Percentiles rank a stretch among this genome's conserved stretches.
Conservation (phyloP, 192 early-diverging fungal genomes). For the Coemansia sp. region DNA sequence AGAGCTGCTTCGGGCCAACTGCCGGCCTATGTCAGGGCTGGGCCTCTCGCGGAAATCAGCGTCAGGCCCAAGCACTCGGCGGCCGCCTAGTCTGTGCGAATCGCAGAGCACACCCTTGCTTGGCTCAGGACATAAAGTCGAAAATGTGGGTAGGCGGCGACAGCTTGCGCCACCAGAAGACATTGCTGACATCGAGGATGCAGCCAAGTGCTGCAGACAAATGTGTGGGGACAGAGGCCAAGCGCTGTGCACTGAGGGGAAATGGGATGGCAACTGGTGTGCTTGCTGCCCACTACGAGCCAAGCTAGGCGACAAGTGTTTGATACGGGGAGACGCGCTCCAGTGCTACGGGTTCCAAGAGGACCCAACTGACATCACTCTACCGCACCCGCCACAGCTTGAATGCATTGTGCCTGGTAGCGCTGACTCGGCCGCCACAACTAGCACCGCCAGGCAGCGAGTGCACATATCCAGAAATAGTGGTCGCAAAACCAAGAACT, state of each 20-base stretch:
- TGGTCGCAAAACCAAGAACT: neutral
- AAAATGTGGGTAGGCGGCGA: neutral
- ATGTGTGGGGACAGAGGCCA: conserved; percentile 12
- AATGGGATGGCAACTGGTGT: conserved; percentile 48
- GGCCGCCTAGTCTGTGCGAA: neutral
- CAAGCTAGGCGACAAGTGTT: conserved; percentile 2
- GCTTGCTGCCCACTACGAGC: conserved; percentile 42
- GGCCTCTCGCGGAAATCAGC: neutral
- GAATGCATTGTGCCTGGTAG: conserved; percentile 18
- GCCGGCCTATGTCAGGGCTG: conserved; percentile 46
- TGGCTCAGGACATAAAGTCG: neutral
- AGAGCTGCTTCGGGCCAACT: conserved; percentile 31
- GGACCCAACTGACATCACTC: conserved; percentile 44
- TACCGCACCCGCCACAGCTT: conserved; percentile 47
- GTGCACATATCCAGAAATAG: neutral
- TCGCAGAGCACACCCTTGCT: conserved; percentile 26
- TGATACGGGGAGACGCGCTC: neutral
- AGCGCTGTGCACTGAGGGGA: conserved; percentile 12
- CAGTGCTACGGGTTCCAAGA: conserved; percentile 44
- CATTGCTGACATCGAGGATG: conserved; percentile 40
- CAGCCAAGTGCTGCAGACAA: conserved; percentile 20
- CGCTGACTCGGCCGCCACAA: neutral
- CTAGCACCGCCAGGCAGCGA: neutral
- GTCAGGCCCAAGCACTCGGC: neutral
- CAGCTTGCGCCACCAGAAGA: neutral